Conservation (phyloP, 805 yeast genomes). For the Komagataella kurtzmanii region DNA sequence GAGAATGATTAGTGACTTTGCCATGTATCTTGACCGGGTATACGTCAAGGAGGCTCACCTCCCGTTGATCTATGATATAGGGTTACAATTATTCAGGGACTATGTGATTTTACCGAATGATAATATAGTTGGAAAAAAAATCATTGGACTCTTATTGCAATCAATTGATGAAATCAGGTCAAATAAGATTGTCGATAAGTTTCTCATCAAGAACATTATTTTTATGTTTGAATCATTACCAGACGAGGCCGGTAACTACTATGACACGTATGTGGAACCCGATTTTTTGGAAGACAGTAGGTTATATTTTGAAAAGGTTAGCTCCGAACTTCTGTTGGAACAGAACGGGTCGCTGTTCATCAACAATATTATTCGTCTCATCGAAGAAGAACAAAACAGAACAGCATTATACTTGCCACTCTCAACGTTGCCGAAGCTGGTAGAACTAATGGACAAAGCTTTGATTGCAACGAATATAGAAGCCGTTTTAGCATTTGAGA, state of each 20-base stretch:
- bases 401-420: constrained; percentile 39
- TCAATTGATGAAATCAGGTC: constrained; percentile 43
- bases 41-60: constrained; percentile 57
- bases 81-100: constrained; percentile 54
- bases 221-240: constrained; percentile 59
- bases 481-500: constrained; percentile 33
- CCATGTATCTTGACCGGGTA: constrained; percentile 79
- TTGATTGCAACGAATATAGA: constrained; percentile 45
- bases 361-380: constrained; percentile 32
- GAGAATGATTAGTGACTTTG: constrained; percentile 70
- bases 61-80: constrained; percentile 59
- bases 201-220: constrained; percentile 45
- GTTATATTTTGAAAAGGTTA: constrained; percentile 35
- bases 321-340: constrained; percentile 27
- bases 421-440: constrained; percentile 37
- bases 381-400: constrained; percentile 50
- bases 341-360: constrained; percentile 44
- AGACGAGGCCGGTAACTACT: constrained; percentile 37
- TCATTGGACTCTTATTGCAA: constrained; percentile 35
- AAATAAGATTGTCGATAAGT: constrained; percentile 42
- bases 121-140: constrained; percentile 33
- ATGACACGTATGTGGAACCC: constrained; percentile 55
- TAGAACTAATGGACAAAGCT: constrained; percentile 42
- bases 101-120: constrained; percentile 36
- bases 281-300: constrained; percentile 39